Base-by-base conservation (phyloP, 1,284 basidiomycete genomes). In the Omphalotus olearius region DNA sequence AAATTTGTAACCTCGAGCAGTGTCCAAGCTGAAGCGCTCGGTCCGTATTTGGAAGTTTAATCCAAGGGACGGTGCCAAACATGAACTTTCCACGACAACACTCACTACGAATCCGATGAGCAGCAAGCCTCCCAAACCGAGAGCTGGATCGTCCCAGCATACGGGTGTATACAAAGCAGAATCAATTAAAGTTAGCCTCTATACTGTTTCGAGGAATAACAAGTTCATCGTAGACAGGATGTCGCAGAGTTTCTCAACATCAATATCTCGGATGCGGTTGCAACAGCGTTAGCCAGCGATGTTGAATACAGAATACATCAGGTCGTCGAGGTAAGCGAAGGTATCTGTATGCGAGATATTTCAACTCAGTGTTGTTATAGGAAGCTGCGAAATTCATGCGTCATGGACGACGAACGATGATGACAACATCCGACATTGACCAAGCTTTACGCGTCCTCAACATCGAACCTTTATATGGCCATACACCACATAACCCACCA, bases 381-480 rank as follows among this genome's bases (percentile, higher is more conserved):
- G 95, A 98, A 77, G 94, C 96, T 9, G 85, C 92, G 20, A 91
- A 94, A 55, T 99, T 97, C 69, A 98, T 98, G 91, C 82, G 93
- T 20, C 95, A 99, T 67, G 88, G 91, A 1, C 85, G 92, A 56
- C 79, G 96, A 52, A 90, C 88, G 25, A 90, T 88, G 0, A 78
- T 99, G 65, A 88, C 86, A 11, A 92, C 93, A 1, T 78, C 86
- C 18, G 96, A 99, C 70, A 85, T 99, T 47, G 94, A 98, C 68
- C 84, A 93, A 59, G 97, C 96, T 1, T 76, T 99, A 46, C 88
- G 93, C 55, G 92, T 91, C 1, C 78, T 96, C 57, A 98, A 98
- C 69, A 93, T 98, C 57, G 97, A 99, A 66, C 89, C 88, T 6
- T 69, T 91, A 10, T 91, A 91, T 57, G 89, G 89, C n/a, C 89